Evolutionary conservation across 176 grass and related monocot species (phyloP).

Genomic region (Lolium rigidum): DNA sequence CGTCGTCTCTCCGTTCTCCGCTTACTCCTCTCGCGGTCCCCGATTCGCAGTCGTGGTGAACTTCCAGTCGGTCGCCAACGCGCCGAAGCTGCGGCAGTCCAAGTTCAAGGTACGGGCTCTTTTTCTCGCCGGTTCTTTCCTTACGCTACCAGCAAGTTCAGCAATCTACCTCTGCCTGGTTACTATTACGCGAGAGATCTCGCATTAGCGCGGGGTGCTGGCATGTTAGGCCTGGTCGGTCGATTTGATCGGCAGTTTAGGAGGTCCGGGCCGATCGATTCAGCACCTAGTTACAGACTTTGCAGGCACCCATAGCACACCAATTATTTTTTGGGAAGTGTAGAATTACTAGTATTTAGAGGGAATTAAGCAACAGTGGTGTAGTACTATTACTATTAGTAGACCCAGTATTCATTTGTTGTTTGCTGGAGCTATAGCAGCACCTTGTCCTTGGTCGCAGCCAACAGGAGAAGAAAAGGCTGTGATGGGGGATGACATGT

Average conservation of each 20-base stretch:
- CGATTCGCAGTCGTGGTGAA: constrained; percentile 61
- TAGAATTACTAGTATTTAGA: not conserved
- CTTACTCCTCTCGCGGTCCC: constrained; percentile 9
- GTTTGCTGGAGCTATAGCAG: not conserved
- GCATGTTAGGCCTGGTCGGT: not conserved
- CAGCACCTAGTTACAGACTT: not conserved
- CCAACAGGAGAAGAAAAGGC: not conserved
- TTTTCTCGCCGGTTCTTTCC: not conserved
- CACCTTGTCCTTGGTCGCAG: not conserved
- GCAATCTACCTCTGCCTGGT: not conserved
- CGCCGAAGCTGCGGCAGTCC: constrained; percentile 59
- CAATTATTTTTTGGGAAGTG: not conserved
- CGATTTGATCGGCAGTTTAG: not conserved
- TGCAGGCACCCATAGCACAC: not conserved
- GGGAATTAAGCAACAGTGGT: too few species aligned
- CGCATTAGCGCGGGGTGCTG: not conserved
- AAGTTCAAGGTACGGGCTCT: constrained; percentile 64
- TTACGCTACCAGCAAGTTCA: not conserved
- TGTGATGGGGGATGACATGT: too few species aligned
- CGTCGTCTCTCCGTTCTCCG: not conserved
- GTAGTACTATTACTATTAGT: not conserved
- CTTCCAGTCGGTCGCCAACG: constrained; percentile 60
- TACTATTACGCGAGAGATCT: not conserved
- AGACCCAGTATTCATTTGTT: not conserved
- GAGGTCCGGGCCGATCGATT: not conserved